Evolutionary conservation across 2,329 filamentous ascomycete genomes (phyloP).

Genomic region (Fusarium dimerum): DNA sequence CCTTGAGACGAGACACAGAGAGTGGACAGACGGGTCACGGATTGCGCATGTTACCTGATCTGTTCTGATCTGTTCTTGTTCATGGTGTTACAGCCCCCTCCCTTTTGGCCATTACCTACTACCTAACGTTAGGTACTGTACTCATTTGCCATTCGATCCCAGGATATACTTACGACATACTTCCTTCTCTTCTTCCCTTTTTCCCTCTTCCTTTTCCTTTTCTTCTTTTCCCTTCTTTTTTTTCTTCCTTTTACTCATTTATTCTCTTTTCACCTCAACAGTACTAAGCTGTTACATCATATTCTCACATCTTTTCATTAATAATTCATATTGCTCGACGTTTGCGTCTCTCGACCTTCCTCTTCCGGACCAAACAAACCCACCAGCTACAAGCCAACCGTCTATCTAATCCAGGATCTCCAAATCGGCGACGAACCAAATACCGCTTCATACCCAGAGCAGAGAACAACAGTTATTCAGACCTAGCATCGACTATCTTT

Average conservation of each 20-base stretch:
- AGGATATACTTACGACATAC: too few relatives aligned
- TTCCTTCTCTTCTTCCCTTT: conserved; percentile 10
- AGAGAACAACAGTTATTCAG: neutral
- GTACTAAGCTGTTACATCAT: conserved; percentile 3
- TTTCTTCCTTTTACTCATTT: conserved; percentile 16
- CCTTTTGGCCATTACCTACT: too few relatives aligned
- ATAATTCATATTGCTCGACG: neutral
- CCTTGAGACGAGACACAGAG: conserved; percentile 10
- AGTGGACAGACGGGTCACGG: neutral
- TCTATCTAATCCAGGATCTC: neutral
- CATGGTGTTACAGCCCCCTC: conserved; percentile 19
- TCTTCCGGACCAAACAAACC: conserved; percentile 1
- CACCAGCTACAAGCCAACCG: neutral
- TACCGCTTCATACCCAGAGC: neutral
- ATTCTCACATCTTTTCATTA: neutral
- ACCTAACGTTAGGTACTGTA: too few relatives aligned
- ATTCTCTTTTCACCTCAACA: conserved; percentile 7
- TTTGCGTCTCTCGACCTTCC: neutral
- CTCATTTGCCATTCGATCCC: too few relatives aligned
- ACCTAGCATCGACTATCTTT: conserved; percentile 3
- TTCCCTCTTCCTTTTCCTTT: conserved; percentile 8
- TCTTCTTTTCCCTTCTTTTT: conserved; percentile 13
- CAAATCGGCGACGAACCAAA: neutral
- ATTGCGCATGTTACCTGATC: conserved; percentile 2
- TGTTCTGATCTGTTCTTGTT: neutral